phyloP scores from a whole-genome alignment of 257 asterid genomes.

The Penstemon barbatus region DNA sequence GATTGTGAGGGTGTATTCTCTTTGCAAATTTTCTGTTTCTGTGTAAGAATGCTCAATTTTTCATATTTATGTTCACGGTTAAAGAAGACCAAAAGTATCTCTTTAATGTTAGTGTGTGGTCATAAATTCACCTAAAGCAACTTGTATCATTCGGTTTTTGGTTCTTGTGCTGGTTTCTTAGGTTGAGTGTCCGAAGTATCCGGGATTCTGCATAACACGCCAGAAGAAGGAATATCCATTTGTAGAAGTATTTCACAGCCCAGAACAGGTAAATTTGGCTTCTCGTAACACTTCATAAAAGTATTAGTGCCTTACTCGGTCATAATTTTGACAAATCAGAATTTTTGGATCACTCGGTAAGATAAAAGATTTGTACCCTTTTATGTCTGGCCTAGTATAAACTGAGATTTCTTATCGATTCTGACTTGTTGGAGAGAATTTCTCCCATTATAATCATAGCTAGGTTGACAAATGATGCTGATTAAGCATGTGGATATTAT shows the following conservation, averaged over 20 bases:
- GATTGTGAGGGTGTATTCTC: neutral
- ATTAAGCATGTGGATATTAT: slow-evolving; percentile 1
- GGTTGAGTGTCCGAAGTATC: slow-evolving; percentile 97
- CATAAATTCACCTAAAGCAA: slow-evolving; percentile 6
- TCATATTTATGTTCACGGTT: neutral
- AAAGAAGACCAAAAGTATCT: slow-evolving; percentile 4
- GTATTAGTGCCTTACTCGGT: neutral
- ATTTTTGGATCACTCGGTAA: too few relatives aligned
- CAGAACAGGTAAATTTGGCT: slow-evolving; percentile 63
- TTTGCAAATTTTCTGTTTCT: neutral
- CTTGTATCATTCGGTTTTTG: slow-evolving; percentile 4
- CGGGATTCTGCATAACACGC: slow-evolving; percentile 93
- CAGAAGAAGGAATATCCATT: slow-evolving; percentile 91
- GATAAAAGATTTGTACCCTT: too few relatives aligned
- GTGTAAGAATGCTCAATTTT: neutral
- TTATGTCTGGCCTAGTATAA: neutral
- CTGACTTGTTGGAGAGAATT: neutral
- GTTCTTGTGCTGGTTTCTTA: slow-evolving; percentile 32
- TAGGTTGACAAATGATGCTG: slow-evolving; percentile 3
- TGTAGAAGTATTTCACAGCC: slow-evolving; percentile 82
- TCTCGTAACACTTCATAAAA: neutral
- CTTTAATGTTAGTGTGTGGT: neutral
- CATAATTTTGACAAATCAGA: neutral
- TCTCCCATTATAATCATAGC: neutral
- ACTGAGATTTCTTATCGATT: too few relatives aligned